Conservation (phyloP, 768 basidiomycete genomes). For the Lactarius quietus region DNA sequence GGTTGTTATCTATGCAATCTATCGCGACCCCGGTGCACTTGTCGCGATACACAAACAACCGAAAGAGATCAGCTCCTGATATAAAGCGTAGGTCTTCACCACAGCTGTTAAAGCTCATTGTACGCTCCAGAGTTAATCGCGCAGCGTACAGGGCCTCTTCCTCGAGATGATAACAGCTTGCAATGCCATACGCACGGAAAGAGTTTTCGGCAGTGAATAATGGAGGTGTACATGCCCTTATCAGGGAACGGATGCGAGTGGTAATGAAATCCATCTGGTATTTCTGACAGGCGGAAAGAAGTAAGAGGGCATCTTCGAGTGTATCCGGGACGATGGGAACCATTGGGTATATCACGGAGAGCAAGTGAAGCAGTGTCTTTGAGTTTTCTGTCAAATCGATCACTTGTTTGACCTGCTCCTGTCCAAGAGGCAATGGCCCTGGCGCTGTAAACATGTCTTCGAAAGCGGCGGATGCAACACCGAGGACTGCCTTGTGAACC, state of each 20-base stretch:
- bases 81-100: constrained; percentile 10
- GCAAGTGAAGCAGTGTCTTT: constrained; percentile 4
- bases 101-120: neutral
- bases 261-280: constrained; percentile 9
- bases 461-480: constrained; percentile 57
- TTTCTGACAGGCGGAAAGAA: constrained; percentile 16
- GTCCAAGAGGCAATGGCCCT: neutral
- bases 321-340: neutral
- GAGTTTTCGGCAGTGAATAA: neutral
- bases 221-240: neutral
- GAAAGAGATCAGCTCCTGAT: constrained; percentile 6
- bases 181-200: constrained; percentile 10
- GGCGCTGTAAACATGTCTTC: constrained; percentile 44
- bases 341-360: constrained; percentile 6
- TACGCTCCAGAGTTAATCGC: constrained; percentile 3
- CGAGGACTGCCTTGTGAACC: constrained; percentile 52
- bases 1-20: neutral
- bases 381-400: constrained; percentile 4
- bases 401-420: neutral
- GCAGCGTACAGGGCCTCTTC: constrained; percentile 4
- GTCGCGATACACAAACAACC: neutral
- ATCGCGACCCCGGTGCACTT: neutral
- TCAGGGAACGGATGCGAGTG: neutral
- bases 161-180: constrained; percentile 10
- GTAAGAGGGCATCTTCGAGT: neutral